A percentile compares a stretch with the other conserved stretches of the same genome.
Conservation (phyloP, 805 yeast species). For the Starmerella scarabaei region DNA sequence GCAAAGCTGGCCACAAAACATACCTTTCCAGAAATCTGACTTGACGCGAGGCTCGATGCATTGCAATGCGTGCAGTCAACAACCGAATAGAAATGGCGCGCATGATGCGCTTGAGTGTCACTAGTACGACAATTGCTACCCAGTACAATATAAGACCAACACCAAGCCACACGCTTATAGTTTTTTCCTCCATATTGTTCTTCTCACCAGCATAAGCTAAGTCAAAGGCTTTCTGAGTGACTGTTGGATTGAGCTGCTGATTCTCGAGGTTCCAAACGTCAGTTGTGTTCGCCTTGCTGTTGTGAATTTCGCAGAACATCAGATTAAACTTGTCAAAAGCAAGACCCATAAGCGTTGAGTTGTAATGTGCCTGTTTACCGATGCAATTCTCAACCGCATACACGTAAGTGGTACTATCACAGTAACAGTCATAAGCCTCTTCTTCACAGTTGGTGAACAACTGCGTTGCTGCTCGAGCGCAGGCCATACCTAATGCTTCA, state of each 20-base stretch:
- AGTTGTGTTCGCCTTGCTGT: slow-evolving; percentile 6
- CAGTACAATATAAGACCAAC: slow-evolving; percentile 25
- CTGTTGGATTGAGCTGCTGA: slow-evolving; percentile 4
- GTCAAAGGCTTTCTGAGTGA: slow-evolving; percentile 8
- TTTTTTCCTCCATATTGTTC: slow-evolving; percentile 22
- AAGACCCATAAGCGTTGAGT: slow-evolving; percentile 20
- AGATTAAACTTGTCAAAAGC: slow-evolving; percentile 26
- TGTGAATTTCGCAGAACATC: slow-evolving; percentile 21
- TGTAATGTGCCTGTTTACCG: slow-evolving; percentile 16
- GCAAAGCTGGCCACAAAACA: slow-evolving; percentile 30
- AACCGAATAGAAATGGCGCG: slow-evolving; percentile 11
- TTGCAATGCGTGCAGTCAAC: slow-evolving; percentile 16
- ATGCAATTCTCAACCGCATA: slow-evolving; percentile 28
- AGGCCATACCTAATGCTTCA: slow-evolving; percentile 18
- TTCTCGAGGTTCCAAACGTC: slow-evolving; percentile 14
- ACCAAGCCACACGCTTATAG: slow-evolving; percentile 25
- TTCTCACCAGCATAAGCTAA: slow-evolving; percentile 18
- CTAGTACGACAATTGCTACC: slow-evolving; percentile 19
- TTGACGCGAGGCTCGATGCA: slow-evolving; percentile 18
- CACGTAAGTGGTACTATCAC: slow-evolving; percentile 21
- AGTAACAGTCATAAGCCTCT: slow-evolving; percentile 24
- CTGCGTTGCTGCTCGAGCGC: slow-evolving; percentile 18
- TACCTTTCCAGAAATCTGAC: slow-evolving; percentile 21
- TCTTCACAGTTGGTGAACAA: slow-evolving; percentile 16
- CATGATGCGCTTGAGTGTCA: slow-evolving; percentile 1